Base-by-base conservation (phyloP, 148 eudicot species). In the Fagopyrum tataricum region DNA sequence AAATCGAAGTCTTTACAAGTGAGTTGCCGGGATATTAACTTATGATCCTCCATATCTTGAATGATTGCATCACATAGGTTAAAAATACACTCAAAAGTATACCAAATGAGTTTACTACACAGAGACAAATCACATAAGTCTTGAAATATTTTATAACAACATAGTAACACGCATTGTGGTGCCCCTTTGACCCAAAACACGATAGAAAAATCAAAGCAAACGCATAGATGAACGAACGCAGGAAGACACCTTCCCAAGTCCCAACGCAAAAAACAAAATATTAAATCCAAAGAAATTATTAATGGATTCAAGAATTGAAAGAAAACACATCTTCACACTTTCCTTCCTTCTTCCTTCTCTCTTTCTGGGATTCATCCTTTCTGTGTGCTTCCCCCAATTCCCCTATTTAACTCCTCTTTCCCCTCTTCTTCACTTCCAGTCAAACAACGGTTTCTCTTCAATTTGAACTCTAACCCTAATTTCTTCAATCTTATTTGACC, bases 271-370 rank as follows among this genome's bases (percentile, higher is more conserved):
- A 56, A 21, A 11, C 12, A 56, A 58, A 12, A 23, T 21, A 24
- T 8, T 6, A 55, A 55, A 0, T 4, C 10, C 26, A 6, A 55
- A 55, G 9, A 20, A 55, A 55, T 55, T 0, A 55, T 55, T 9
- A 5, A 10, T 58, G 2, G 37, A 31, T 31, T 31, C 37, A 31
- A 31, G 37, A 31, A 31, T 31, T 31, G 66, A 31, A 58, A 58
- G 66, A 58, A 58, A 58, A 58, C 66, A 58, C 39, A 12, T 58
- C 39, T 12, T 69, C 72, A 69, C 72, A 69, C 72, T 43, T 69
- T 69, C 72, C 72, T 69, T 7, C 72, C 31, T 46, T 37, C 72
- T 69, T 69, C 72, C 72, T 26, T 6, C 15, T 43, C 68, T 64
- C 68, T 64, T 64, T 64, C 68, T 37, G 43, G 1, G 68, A 64